Percentiles rank a stretch among this genome's conserved stretches.
Evolutionary conservation across 2,329 filamentous ascomycete species (phyloP).

Genomic region (Trichoderma sp.): DNA sequence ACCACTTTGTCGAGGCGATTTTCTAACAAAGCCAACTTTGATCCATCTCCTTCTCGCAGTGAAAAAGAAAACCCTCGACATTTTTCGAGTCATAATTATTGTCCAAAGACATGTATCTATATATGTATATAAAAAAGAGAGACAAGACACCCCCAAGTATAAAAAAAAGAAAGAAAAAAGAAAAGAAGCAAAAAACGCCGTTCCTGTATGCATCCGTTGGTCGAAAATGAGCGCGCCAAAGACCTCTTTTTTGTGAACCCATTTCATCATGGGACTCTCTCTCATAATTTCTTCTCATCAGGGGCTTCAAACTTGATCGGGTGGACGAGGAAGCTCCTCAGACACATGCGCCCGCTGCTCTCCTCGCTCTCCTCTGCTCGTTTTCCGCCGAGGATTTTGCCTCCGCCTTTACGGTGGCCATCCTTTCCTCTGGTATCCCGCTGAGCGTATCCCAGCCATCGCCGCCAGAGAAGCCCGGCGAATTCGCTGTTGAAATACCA

Average conservation of each 20-base stretch:
- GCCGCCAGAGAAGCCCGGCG: constrained; percentile 70
- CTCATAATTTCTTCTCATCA: constrained; percentile 33
- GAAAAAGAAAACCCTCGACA: neutral
- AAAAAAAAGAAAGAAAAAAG: neutral
- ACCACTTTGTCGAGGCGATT: neutral
- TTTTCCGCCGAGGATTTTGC: constrained; percentile 50
- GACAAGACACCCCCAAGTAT: neutral
- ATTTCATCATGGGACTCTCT: neutral
- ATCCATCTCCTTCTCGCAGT: neutral
- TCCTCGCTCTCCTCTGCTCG: constrained; percentile 44
- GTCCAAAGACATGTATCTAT: neutral
- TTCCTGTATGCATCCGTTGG: constrained; percentile 6
- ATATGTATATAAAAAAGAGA: neutral
- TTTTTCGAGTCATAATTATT: neutral
- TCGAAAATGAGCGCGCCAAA: neutral
- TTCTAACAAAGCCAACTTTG: neutral
- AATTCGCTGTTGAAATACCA: constrained; percentile 87
- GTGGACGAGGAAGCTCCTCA: constrained; percentile 77
- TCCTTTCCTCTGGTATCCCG: constrained; percentile 48
- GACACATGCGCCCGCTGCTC: constrained; percentile 66
- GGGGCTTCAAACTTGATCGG: constrained; percentile 69
- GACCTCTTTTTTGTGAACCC: neutral
- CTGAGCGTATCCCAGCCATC: constrained; percentile 67
- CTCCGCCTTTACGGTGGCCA: constrained; percentile 46
- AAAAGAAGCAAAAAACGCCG: constrained; percentile 8